Percentiles rank a stretch among this genome's conserved stretches.
phyloP scores from a whole-genome alignment of 257 asterid genomes.

The Mitragyna speciosa region DNA sequence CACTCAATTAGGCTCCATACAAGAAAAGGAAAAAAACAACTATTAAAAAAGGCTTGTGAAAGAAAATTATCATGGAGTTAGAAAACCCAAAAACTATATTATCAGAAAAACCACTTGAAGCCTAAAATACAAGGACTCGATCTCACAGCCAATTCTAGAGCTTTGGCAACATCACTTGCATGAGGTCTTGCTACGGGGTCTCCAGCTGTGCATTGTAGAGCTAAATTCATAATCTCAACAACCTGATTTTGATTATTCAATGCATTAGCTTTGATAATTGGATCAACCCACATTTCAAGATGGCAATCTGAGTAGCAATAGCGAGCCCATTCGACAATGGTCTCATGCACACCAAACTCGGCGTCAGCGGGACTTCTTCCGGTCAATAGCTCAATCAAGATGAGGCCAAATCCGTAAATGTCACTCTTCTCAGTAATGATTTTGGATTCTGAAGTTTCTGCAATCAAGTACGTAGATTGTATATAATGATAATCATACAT shows the following conservation, averaged over 20 bases:
- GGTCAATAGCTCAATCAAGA: slow-evolving; percentile 65
- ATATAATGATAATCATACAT: slow-evolving; percentile 16
- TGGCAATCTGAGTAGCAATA: slow-evolving; percentile 80
- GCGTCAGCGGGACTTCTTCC: slow-evolving; percentile 58
- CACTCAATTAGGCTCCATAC: slow-evolving; percentile 18
- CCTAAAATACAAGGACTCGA: slow-evolving; percentile 50
- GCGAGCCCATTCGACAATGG: slow-evolving; percentile 77
- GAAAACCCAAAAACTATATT: slow-evolving; percentile 22
- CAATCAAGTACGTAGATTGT: not conserved
- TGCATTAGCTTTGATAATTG: slow-evolving; percentile 34
- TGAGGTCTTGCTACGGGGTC: slow-evolving; percentile 66
- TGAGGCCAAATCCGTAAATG: slow-evolving; percentile 60
- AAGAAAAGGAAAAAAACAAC: not conserved
- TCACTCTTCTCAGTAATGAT: slow-evolving; percentile 47
- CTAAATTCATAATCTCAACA: slow-evolving; percentile 76
- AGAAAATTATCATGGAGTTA: slow-evolving; percentile 18
- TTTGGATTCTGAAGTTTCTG: slow-evolving; percentile 46
- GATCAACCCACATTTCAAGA: slow-evolving; percentile 73
- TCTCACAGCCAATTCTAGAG: slow-evolving; percentile 46
- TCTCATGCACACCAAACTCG: slow-evolving; percentile 50
- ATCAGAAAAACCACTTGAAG: slow-evolving; percentile 34
- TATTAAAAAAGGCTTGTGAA: slow-evolving; percentile 10
- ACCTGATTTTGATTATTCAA: slow-evolving; percentile 42
- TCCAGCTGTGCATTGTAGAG: slow-evolving; percentile 71
- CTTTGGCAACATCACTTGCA: slow-evolving; percentile 42